Percentiles rank a stretch among this genome's conserved stretches.
Conservation (phyloP, 768 basidiomycete species). For the Nevesoporus exiguus region DNA sequence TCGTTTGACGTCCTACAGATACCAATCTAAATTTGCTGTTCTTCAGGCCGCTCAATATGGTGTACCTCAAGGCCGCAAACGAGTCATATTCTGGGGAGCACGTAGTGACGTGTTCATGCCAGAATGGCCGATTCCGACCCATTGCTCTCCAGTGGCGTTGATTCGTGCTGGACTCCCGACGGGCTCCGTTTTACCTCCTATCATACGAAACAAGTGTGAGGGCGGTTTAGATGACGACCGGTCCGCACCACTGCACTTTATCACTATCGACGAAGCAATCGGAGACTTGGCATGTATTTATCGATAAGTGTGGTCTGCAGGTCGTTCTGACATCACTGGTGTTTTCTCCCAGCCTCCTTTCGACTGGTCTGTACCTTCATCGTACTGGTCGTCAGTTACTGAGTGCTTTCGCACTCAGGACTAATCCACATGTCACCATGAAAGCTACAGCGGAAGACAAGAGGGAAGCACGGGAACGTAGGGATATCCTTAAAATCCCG, state of each 20-base stretch:
- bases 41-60: constrained; percentile 73
- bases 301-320: constrained; percentile 6
- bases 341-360: constrained; percentile 49
- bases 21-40: constrained; percentile 63
- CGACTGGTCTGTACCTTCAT: constrained; percentile 51
- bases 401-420: constrained; percentile 36
- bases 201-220: constrained; percentile 41
- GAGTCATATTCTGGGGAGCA: constrained; percentile 70
- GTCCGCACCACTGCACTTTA: constrained; percentile 55
- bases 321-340: constrained; percentile 2
- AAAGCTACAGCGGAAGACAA: constrained; percentile 34
- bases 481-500: constrained; percentile 38
- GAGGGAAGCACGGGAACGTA: constrained; percentile 35
- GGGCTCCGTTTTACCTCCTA: constrained; percentile 38
- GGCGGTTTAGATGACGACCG: constrained; percentile 33
- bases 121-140: constrained; percentile 60
- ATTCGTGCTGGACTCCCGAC: constrained; percentile 42
- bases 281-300: constrained; percentile 56
- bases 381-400: not conserved
- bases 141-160: constrained; percentile 41
- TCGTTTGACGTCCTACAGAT: constrained; percentile 27
- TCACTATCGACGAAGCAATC: constrained; percentile 65
- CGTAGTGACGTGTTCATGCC: constrained; percentile 56
- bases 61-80: constrained; percentile 60
- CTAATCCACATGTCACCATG: constrained; percentile 50